These are phyloP conservation scores for Fraxinus excelsior DNA, from an alignment of 257 asterid genomes.

Conservation along the genomic window DNA sequence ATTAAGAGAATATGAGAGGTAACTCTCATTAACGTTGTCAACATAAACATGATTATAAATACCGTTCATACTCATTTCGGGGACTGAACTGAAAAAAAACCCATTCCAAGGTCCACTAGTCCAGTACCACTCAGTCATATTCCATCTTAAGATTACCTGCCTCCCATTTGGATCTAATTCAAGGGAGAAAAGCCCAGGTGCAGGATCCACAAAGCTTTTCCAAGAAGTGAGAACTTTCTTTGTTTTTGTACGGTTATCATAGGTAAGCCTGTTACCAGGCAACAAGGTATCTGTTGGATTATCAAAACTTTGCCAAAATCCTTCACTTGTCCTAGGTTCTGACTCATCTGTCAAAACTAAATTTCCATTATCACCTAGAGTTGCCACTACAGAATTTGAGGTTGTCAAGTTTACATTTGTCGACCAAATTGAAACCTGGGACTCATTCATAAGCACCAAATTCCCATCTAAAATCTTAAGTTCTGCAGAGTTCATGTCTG, in stretches of 20 bases:
- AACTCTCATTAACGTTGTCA: slow-evolving; percentile 6
- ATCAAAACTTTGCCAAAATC: too few relatives aligned
- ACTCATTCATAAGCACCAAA: too few relatives aligned
- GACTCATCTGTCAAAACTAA: too few relatives aligned
- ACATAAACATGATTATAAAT: neutral
- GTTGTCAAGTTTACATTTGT: too few relatives aligned
- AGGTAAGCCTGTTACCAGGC: too few relatives aligned
- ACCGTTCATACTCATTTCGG: neutral
- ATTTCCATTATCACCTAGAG: too few relatives aligned
- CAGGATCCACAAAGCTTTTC: slow-evolving; percentile 1
- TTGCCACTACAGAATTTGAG: too few relatives aligned
- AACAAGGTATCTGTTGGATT: too few relatives aligned
- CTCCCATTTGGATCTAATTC: neutral
- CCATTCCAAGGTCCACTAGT: slow-evolving; percentile 3
- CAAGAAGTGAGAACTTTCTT: neutral
- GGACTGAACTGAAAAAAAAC: neutral
- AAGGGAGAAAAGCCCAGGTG: neutral
- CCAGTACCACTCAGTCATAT: slow-evolving; percentile 5
- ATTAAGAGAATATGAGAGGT: neutral
- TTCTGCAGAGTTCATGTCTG: too few relatives aligned
- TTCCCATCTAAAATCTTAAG: too few relatives aligned
- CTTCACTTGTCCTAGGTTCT: too few relatives aligned
- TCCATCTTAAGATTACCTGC: neutral
- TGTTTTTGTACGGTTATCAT: too few relatives aligned
- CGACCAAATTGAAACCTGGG: neutral